phyloP scores from a whole-genome alignment of 108 stramenopile species.

The Bacterosira constricta region DNA sequence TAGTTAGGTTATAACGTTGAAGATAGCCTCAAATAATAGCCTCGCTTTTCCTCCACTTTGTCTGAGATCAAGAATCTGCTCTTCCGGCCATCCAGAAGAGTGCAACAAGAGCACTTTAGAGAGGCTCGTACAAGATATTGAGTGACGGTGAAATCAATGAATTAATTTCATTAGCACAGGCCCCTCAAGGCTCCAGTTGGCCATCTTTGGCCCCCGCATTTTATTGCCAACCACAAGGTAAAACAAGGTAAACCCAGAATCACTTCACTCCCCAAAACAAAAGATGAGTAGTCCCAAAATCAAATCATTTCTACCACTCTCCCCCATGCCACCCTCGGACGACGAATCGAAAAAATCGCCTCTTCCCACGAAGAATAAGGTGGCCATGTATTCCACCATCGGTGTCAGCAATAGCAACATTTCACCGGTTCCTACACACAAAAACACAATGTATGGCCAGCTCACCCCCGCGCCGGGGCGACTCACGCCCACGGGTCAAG shows the following conservation, averaged over 20 bases:
- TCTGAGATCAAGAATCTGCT: not conserved
- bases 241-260: not conserved
- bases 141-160: not conserved
- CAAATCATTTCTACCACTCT: constrained; percentile 3
- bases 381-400: not conserved
- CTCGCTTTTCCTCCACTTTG: too few relatives aligned
- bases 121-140: not conserved
- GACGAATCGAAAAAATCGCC: constrained; percentile 1
- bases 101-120: not conserved
- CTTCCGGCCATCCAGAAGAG: not conserved
- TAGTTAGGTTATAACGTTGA: too few relatives aligned
- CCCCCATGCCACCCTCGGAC: not conserved
- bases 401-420: not conserved
- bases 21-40: too few relatives aligned
- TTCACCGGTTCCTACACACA: constrained; percentile 18
- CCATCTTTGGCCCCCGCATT: not conserved
- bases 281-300: constrained; percentile 8
- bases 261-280: not conserved
- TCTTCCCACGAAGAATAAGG: not conserved
- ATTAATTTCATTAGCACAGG: not conserved
- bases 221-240: not conserved
- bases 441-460: constrained; percentile 1
- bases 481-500: constrained; percentile 29
- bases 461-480: constrained; percentile 23
- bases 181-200: not conserved